Percentiles rank a stretch among this genome's conserved stretches.
These are phyloP conservation scores for Pinus tabuliformis DNA, from an alignment of 75 land plant species.

Conservation along the genomic window DNA sequence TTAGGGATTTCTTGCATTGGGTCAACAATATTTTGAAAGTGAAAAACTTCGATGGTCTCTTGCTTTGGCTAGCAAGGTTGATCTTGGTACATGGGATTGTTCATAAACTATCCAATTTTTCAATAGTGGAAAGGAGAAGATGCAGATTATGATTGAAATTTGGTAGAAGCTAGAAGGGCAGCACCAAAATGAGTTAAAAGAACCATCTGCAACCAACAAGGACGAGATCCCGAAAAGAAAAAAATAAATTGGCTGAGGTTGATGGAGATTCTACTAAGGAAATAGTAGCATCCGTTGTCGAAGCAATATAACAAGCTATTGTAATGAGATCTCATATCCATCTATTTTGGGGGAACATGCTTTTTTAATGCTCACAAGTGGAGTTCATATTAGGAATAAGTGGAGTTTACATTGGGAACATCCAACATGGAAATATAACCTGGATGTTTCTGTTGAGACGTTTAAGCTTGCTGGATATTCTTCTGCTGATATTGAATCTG, in stretches of 20 bases:
- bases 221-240: too few species aligned
- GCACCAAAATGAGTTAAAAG: constrained; percentile 53
- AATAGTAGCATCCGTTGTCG: constrained; percentile 36
- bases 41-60: too few species aligned
- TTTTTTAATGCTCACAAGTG: constrained; percentile 81
- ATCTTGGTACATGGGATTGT: too few species aligned
- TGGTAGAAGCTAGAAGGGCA: constrained; percentile 85
- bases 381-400: constrained; percentile 72
- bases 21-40: too few species aligned
- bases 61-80: too few species aligned
- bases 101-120: constrained; percentile 63
- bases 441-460: constrained; percentile 67
- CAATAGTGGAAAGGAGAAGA: constrained; percentile 69
- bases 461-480: constrained; percentile 81
- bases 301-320: constrained; percentile 67
- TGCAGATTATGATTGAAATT: constrained; percentile 74
- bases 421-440: constrained; percentile 53
- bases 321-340: too few species aligned
- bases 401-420: too few species aligned
- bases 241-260: too few species aligned
- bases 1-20: constrained; percentile 71
- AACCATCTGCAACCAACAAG: constrained; percentile 44
- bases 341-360: constrained; percentile 90
- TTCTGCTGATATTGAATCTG: constrained; percentile 50
- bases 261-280: too few species aligned